Percentiles rank a stretch among this genome's conserved stretches.
These are phyloP conservation scores for Dillenia turbinata DNA, from an alignment of 164 flowering plant genomes.

Conservation along the genomic window DNA sequence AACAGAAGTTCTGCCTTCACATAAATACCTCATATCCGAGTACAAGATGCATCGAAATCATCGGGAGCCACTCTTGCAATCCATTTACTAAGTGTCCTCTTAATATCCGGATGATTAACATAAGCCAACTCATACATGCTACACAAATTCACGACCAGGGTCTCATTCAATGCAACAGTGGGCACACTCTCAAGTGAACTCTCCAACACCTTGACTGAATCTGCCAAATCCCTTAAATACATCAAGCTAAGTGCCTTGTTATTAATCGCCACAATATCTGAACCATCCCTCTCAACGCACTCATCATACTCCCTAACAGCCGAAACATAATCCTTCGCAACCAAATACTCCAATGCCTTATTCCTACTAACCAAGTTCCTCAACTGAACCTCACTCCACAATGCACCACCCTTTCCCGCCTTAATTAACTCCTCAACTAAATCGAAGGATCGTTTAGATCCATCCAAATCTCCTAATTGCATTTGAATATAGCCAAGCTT, in stretches of 20 bases:
- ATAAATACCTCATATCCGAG: conserved; percentile 64
- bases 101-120: conserved; percentile 81
- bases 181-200: conserved; percentile 80
- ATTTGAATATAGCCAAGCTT: conserved; percentile 76
- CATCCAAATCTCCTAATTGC: conserved; percentile 87
- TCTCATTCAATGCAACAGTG: conserved; percentile 76
- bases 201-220: conserved; percentile 92
- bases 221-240: conserved; percentile 93
- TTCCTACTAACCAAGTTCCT: conserved; percentile 70
- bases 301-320: conserved; percentile 95
- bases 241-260: conserved; percentile 93
- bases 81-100: conserved; percentile 89
- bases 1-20: too few relatives aligned
- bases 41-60: conserved; percentile 92
- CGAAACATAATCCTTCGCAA: conserved; percentile 87
- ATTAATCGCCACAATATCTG: conserved; percentile 77
- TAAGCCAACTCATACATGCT: conserved; percentile 98
- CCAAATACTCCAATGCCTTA: conserved; percentile 74
- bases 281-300: conserved; percentile 75
- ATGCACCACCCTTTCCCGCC: conserved; percentile 19
- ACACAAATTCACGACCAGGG: conserved; percentile 85
- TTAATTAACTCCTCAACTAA: conserved; percentile 41
- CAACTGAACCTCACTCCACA: conserved; percentile 34
- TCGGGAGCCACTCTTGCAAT: conserved; percentile 96
- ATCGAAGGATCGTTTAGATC: conserved; percentile 55